These are phyloP conservation scores for Schizophyllum commune DNA, from an alignment of 1,284 basidiomycete genomes.

Conservation along the genomic window DNA sequence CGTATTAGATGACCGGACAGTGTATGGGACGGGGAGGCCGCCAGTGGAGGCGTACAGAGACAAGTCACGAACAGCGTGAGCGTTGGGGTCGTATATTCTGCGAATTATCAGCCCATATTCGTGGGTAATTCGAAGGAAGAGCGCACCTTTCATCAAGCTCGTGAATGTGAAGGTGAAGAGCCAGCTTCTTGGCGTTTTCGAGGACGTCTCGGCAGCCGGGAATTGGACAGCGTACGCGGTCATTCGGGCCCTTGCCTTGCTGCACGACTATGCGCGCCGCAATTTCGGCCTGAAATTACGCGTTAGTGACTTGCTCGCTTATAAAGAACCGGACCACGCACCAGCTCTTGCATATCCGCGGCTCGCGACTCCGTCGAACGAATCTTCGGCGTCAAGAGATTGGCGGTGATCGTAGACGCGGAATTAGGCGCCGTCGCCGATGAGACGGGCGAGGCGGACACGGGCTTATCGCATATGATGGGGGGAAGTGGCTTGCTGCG, in stretches of 20 bases:
- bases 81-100: neutral
- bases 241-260: neutral
- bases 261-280: neutral
- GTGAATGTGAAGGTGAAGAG: constrained; percentile 54
- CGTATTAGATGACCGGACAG: neutral
- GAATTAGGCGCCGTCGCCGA: neutral
- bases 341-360: neutral
- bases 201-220: constrained; percentile 43
- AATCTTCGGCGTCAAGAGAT: neutral
- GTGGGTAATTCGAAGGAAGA: no score
- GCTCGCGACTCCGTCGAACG: neutral
- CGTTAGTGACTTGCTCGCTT: neutral
- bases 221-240: constrained; percentile 35
- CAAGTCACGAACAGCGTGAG: neutral
- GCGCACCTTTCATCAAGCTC: constrained; percentile 16
- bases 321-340: neutral
- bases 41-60: neutral
- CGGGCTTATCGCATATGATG: neutral
- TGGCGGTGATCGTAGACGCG: neutral
- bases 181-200: constrained; percentile 37
- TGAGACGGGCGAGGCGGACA: neutral
- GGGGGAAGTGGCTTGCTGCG: neutral
- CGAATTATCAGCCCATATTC: neutral
- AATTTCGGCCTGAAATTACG: neutral
- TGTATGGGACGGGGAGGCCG: no score